Base-by-base conservation (phyloP, 352 stramenopile genomes). In the Peronospora tabacina region DNA sequence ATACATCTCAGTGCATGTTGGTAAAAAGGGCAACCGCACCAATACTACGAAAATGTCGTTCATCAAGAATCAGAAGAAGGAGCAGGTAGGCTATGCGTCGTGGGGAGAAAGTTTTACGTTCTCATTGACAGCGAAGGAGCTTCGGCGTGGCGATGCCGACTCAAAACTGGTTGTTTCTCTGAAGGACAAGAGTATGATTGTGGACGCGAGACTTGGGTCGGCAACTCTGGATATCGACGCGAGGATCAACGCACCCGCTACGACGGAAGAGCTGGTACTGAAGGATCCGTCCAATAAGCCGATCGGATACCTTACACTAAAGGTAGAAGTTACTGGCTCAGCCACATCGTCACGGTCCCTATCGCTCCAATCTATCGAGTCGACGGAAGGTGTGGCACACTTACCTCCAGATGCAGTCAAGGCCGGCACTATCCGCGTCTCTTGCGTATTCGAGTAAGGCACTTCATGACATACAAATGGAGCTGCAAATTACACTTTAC, bases 51-150 rank as follows among this genome's bases (percentile, higher is more conserved):
- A 87, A 56, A 86, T 87, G 52, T 63, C 49, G 15, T 87, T 86
- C 43, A 48, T 44, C 22, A 72, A 63, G 43, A 60, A 55, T 8
- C 49, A 49, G 15, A 76, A 69, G 63, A 86, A 72, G 58, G 69
- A 71, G 43, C 56, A 66, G 32, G 36, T 73, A 5, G 72, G 63
- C 10, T 62, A 55, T 17, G 74, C 73, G 10, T 63, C 73, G 38
- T 94, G 81, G 80, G 75, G 82, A 44, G 80, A 94, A 49, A 85
- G 78, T 45, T 87, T 94, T 22, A 91, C 82, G 30, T 89, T 91
- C 45, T 67, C 75, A 20, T 50, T 82, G 44, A 64, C 61, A 13
- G 44, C 70, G 20, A 79, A 79, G 40, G 75, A 93, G 33, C 58
- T 80, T 24, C 66, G 70, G 16, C 49, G 63, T 15, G 43, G 58